Evolutionary conservation across 208 protist species (phyloP).

Genomic region (Trypanosoma congolense): DNA sequence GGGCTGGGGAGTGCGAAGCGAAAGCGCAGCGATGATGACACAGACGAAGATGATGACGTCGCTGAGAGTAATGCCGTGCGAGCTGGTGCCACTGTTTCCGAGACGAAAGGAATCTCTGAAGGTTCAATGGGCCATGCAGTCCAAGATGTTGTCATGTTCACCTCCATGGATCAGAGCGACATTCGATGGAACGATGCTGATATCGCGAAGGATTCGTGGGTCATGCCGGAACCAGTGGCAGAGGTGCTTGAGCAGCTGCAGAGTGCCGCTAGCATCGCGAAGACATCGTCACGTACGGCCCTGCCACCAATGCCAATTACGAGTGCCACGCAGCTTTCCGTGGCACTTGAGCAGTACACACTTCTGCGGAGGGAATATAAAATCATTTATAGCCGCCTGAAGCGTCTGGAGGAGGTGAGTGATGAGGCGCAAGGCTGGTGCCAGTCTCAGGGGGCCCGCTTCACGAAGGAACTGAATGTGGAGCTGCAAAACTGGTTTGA

Average conservation of each 20-base stretch:
- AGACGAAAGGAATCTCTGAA: neutral
- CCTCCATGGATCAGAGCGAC: conserved; percentile 20
- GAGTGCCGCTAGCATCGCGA: neutral
- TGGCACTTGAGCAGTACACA: conserved; percentile 12
- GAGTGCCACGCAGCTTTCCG: conserved; percentile 16
- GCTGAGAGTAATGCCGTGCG: neutral
- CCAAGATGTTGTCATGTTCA: conserved; percentile 11
- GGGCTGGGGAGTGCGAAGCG: conserved; percentile 26
- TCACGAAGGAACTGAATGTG: conserved; percentile 11
- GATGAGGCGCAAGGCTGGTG: conserved; percentile 21
- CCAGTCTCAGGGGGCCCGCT: conserved; percentile 12
- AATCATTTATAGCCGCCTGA: conserved; percentile 8
- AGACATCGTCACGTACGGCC: neutral
- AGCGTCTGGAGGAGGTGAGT: conserved; percentile 21
- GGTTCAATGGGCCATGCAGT: neutral
- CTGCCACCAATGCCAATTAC: conserved; percentile 22
- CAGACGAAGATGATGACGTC: conserved; percentile 14
- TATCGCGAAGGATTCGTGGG: conserved; percentile 10
- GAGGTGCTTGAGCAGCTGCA: conserved; percentile 14
- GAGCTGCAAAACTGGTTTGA: conserved; percentile 25
- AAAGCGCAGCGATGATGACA: conserved; percentile 17
- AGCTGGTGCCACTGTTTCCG: too few relatives aligned
- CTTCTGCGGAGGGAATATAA: conserved; percentile 21
- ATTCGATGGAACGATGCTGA: conserved; percentile 33
- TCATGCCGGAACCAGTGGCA: conserved; percentile 13